These are phyloP conservation scores for Penicillium sp. DNA, from an alignment of 2,329 filamentous ascomycete genomes.

Conservation along the genomic window DNA sequence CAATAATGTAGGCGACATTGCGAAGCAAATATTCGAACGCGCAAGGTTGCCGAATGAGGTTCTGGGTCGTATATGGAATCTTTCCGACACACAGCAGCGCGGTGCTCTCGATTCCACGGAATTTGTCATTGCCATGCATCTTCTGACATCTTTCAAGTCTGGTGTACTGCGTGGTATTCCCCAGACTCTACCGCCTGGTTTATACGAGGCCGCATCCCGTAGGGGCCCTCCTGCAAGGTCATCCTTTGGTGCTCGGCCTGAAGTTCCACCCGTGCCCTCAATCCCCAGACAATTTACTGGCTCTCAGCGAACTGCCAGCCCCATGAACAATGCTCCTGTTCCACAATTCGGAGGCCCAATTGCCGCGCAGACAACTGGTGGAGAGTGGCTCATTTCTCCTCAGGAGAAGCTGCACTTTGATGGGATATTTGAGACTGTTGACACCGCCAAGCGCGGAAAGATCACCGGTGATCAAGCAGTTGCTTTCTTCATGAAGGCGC, in stretches of 20 bases:
- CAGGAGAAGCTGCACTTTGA: constrained; percentile 88
- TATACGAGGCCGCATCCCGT: constrained; percentile 87
- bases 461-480: constrained; percentile 96
- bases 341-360: constrained; percentile 52
- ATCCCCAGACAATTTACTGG: constrained; percentile 79
- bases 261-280: constrained; percentile 59
- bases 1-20: constrained; percentile 65
- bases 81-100: constrained; percentile 90
- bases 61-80: constrained; percentile 91
- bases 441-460: constrained; percentile 75
- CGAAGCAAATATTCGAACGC: constrained; percentile 93
- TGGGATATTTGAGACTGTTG: constrained; percentile 77
- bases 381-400: constrained; percentile 79
- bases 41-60: constrained; percentile 86
- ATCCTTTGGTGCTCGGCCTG: constrained; percentile 56
- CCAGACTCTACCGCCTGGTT: constrained; percentile 73
- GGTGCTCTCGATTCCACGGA: constrained; percentile 84
- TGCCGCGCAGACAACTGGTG: constrained; percentile 58
- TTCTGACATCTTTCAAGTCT: constrained; percentile 87
- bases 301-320: constrained; percentile 61
- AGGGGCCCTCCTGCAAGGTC: constrained; percentile 54
- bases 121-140: constrained; percentile 97
- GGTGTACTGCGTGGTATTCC: constrained; percentile 78
- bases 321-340: constrained; percentile 46
- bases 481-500: constrained; percentile 88